Base-by-base conservation (phyloP, 2,329 filamentous ascomycete genomes). In the Dothistroma pini region DNA sequence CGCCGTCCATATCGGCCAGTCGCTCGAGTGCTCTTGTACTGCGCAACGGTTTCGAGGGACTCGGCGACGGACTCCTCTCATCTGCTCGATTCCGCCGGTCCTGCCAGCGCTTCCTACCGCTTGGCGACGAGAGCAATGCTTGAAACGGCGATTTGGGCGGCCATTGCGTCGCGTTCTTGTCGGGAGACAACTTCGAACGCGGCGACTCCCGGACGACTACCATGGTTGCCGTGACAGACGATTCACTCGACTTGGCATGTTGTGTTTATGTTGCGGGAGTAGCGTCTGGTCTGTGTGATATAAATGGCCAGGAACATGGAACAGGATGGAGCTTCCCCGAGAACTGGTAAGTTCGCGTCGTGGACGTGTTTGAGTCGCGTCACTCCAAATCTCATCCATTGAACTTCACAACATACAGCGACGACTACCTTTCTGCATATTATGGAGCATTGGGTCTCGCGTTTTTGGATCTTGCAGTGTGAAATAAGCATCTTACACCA, bases 21-120 rank as follows among this genome's bases (percentile, higher is more conserved):
- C 67, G 65, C 57, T 72, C 70, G 53, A 75, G 60, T 44, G 66
- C 68, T 58, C 64, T 67, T 31, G 67, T 69, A 62, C 69, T 71
- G 21, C 62, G 60, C 47, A 68, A 59, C 6, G 67, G 60, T 52
- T 68, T 65, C 44, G 68, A 61, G 11, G 86, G 85, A 0, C 88
- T 88, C 1, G 88, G 87, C 29, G 89, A 79, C 3, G 76, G 75
- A 25, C 74, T 74, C 0, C 77, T 60, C 44, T 72, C 68, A 21
- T 60, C 56, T 16, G 56, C 55, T 68, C 84, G 85, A 65, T 87
- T 84, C 66, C 86, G 83, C 69, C 89, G 80, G 62, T 87, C 85
- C 73, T 88, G 84, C 70, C 91, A 86, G 73, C 86, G 88, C 73
- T 88, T 86, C 69, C 92, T 88, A 57, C 92, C 93, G 66, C 88